These are phyloP conservation scores for Moniliophthora roreri DNA, from an alignment of 1,284 basidiomycete genomes.

Conservation along the genomic window DNA sequence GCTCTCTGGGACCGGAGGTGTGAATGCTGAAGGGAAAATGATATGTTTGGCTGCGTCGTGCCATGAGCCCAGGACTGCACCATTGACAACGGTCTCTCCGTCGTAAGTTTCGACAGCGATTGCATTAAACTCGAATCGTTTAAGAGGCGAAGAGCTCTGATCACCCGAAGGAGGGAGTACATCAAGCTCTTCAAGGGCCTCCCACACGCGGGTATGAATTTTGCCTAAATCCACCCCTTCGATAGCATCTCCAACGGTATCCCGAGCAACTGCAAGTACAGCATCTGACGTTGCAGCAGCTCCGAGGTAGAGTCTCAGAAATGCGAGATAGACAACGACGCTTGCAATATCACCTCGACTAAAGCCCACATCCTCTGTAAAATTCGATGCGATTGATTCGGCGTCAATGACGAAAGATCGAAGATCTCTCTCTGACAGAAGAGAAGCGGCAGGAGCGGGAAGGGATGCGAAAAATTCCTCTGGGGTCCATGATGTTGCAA, in stretches of 20 bases:
- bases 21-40: slow-evolving; percentile 83
- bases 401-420: slow-evolving; percentile 62
- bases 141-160: slow-evolving; percentile 38
- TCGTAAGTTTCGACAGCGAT: slow-evolving; percentile 59
- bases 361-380: slow-evolving; percentile 32
- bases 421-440: slow-evolving; percentile 49
- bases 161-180: slow-evolving; percentile 26
- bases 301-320: slow-evolving; percentile 74
- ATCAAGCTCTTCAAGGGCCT: slow-evolving; percentile 51
- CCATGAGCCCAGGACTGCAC: slow-evolving; percentile 71
- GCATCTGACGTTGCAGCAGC: slow-evolving; percentile 50
- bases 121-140: slow-evolving; percentile 68
- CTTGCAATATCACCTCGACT: slow-evolving; percentile 45
- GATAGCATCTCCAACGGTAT: slow-evolving; percentile 40
- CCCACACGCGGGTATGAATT: slow-evolving; percentile 56
- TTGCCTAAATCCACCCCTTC: slow-evolving; percentile 44
- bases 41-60: slow-evolving; percentile 89
- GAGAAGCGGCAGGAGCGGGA: slow-evolving; percentile 37
- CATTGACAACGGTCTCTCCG: slow-evolving; percentile 57
- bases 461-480: slow-evolving; percentile 61
- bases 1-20: slow-evolving; percentile 41
- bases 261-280: slow-evolving; percentile 50
- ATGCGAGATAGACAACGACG: slow-evolving; percentile 60
- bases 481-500: slow-evolving; percentile 61
- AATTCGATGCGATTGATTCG: slow-evolving; percentile 37